Evolutionary conservation across 2,329 filamentous ascomycete genomes (phyloP), one percentile per base, ranked within the genome.

Genomic region (Biscogniauxia mediterranea): DNA sequence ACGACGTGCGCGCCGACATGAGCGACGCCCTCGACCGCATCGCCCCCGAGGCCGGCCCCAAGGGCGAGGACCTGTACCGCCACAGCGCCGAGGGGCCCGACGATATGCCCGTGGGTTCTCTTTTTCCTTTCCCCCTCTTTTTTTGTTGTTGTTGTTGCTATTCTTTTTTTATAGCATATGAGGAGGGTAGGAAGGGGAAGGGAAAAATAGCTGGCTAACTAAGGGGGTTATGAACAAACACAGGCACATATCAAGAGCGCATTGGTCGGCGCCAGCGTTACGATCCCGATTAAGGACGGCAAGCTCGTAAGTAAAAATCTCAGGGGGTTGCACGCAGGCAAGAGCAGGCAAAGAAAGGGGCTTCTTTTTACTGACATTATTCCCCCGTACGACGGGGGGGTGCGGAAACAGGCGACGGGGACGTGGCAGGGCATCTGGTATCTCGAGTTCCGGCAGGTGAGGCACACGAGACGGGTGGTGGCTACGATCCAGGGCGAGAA

Each of bases 401-500:
- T n/a, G n/a, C n/a, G 7, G 7, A 32, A 5, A 52, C 57, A 85
- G 82, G 83, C 83, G 21, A 85, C 84, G 13, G 87, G 87, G 21
- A 89, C 86, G 3, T 94, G 91, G 91, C 91, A 95, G 71, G 87
- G 95, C 0, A 94, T 98, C 62, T 98, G 92, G 91, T 96, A 96
- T 76, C 79, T 97, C 66, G 95, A 98, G 77, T 98, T 98, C 75
- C 84, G 94, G 60, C 84, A 82, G 9, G 80, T 80, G 68, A 92
- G 86, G 77, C 93, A 97, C 77, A 82, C 86, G 65, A 85, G 95
- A 71, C 90, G 87, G 74, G 85, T 98, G 13, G 89, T 99, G 64
- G 94, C 94, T 58, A 98, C 95, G 1, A 96, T 98, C 64, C 93
- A 98, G 76, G 95, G 94, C 52, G 91, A 97, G 79, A 87, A 87